A percentile compares a stretch with the other conserved stretches of the same genome.
phyloP scores from a whole-genome alignment of 352 stramenopile genomes.

The Globisporangium middletonii region DNA sequence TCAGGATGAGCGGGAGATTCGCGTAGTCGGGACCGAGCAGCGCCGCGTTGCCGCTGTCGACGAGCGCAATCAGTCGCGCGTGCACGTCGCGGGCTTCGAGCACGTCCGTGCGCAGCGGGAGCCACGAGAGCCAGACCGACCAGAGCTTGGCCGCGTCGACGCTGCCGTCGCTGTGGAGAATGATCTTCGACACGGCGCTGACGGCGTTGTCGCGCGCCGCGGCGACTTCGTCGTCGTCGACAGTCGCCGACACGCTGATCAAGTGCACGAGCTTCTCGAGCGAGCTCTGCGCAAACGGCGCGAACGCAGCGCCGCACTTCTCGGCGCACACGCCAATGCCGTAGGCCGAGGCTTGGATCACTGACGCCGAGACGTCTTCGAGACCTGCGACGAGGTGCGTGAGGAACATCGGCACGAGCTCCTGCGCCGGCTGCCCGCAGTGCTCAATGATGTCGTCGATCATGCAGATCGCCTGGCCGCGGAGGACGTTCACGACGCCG shows the following conservation, averaged over 20 bases:
- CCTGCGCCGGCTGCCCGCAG: slow-evolving; percentile 56
- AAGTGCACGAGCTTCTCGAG: slow-evolving; percentile 75
- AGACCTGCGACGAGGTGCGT: slow-evolving; percentile 65
- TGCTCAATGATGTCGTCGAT: slow-evolving; percentile 87
- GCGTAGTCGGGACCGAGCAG: slow-evolving; percentile 62
- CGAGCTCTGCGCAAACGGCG: slow-evolving; percentile 51
- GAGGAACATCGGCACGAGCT: slow-evolving; percentile 73
- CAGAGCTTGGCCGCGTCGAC: slow-evolving; percentile 66
- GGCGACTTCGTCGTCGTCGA: slow-evolving; percentile 53
- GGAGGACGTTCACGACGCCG: slow-evolving; percentile 51
- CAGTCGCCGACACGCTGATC: slow-evolving; percentile 39
- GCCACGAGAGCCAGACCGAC: slow-evolving; percentile 72
- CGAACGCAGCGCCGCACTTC: slow-evolving; percentile 65
- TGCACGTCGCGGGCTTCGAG: slow-evolving; percentile 77
- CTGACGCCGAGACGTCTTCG: slow-evolving; percentile 52
- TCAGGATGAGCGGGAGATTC: slow-evolving; percentile 61
- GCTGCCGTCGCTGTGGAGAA: slow-evolving; percentile 38
- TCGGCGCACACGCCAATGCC: slow-evolving; percentile 80
- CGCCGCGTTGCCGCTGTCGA: slow-evolving; percentile 49
- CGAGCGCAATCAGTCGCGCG: slow-evolving; percentile 56
- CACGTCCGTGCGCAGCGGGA: slow-evolving; percentile 73
- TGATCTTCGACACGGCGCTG: slow-evolving; percentile 80
- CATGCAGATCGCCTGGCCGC: slow-evolving; percentile 83
- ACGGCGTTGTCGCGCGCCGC: slow-evolving; percentile 79
- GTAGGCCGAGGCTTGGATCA: slow-evolving; percentile 81